A percentile compares a stretch with the other conserved stretches of the same genome.
Evolutionary conservation across 176 grass and related monocot species (phyloP).

Genomic region (Oryza glaberrima): DNA sequence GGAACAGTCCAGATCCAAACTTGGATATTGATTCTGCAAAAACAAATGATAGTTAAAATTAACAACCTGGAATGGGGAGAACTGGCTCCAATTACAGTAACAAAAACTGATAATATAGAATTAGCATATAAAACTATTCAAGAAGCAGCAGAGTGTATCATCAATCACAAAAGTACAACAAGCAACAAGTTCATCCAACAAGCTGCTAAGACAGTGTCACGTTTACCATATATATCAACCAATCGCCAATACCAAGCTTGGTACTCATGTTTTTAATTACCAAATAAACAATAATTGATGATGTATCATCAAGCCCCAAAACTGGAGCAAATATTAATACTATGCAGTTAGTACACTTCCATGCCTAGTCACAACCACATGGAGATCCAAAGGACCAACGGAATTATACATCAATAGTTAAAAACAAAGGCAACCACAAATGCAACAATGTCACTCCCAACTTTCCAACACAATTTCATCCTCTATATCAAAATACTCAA

Average conservation of each 20-base stretch:
- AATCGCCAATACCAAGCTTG: too few relatives aligned
- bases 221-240: too few relatives aligned
- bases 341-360: too few relatives aligned
- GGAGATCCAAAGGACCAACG: neutral
- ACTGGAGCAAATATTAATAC: neutral
- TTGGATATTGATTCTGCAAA: conserved; percentile 93
- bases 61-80: neutral
- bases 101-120: neutral
- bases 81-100: neutral
- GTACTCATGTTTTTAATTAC: too few relatives aligned
- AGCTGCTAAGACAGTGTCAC: too few relatives aligned
- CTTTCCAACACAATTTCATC: neutral
- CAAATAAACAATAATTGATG: too few relatives aligned
- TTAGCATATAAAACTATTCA: too few relatives aligned
- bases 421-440: neutral
- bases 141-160: too few relatives aligned
- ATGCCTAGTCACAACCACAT: neutral
- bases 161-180: too few relatives aligned
- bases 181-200: too few relatives aligned
- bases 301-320: too few relatives aligned
- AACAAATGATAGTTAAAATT: conserved; percentile 2
- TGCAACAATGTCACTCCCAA: neutral
- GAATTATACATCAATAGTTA: neutral
- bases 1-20: conserved; percentile 96
- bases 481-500: neutral